Evolutionary conservation across 1,139 yeast species (phyloP), one percentile per base, ranked within the genome.

Genomic region (Pichiaceae sp.): DNA sequence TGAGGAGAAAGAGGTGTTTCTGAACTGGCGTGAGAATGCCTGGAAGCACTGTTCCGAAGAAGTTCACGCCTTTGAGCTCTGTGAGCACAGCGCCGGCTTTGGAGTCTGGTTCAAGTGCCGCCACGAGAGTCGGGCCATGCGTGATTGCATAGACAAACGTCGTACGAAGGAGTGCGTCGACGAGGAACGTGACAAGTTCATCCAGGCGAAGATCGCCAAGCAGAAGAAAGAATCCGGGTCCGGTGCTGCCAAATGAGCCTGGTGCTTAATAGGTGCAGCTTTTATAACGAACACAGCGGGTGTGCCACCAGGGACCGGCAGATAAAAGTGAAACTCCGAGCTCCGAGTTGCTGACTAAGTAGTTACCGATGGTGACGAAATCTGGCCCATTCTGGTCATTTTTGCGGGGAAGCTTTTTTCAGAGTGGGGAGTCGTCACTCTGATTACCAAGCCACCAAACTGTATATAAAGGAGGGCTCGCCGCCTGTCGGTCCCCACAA

Each of bases 1-100:
- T 47, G 96, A 87, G 54, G 96, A 87, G 54, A 80, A 80, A 59
- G 75, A 79, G 47, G 78, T 86, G 26, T 75, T 86, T 47, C 78
- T 76, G 48, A 72, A 86, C 50, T 78, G 93, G 77, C 82, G 86
- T 59, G 75, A 70, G 43, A 72, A 71, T 55, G 76, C 95, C 0
- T 83, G 86, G 62, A 68, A 71, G 35, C 62, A 64, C 44, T 87
- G 96, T 57, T 87, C 80, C 49, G 78, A 70, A 27, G 63, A 69
- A 41, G 86, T 83, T 35, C 67, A 66, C 50, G 68, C 53, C 19
- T 72, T 73, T 49, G 75, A 75, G 3, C 60, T 63, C 32, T 78
- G 86, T 53, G 72, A 80, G 18, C 62, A 68, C 42, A 45, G 56
- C 26, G 65, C 70, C 38, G 82, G 81, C 29, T 49, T 74, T 32